Evolutionary conservation across 1,284 basidiomycete species (phyloP).

Genomic region (Apiotrichum mycotoxinovorans): DNA sequence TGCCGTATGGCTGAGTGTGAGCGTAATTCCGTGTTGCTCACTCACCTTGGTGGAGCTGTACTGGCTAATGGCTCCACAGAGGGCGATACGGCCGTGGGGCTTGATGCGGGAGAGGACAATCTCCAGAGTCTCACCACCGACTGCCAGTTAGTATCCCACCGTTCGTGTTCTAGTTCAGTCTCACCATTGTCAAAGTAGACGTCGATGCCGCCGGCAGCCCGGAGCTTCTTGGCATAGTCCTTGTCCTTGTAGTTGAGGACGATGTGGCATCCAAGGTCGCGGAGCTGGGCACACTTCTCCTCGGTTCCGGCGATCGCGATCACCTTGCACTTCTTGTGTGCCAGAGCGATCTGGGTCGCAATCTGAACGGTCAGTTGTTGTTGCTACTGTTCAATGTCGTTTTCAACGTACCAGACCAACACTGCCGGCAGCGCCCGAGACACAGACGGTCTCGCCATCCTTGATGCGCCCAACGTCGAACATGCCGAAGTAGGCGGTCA

Average conservation of each 20-base stretch:
- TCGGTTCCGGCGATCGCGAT: slow-evolving; percentile 73
- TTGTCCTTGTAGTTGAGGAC: slow-evolving; percentile 83
- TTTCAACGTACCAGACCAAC: slow-evolving; percentile 55
- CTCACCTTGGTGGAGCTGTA: slow-evolving; percentile 20
- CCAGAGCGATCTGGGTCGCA: slow-evolving; percentile 60
- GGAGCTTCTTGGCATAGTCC: slow-evolving; percentile 61
- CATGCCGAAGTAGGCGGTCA: slow-evolving; percentile 84
- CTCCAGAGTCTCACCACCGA: slow-evolving; percentile 71
- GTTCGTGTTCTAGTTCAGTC: slow-evolving; percentile 7
- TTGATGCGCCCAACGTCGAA: slow-evolving; percentile 73
- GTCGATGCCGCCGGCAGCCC: slow-evolving; percentile 59
- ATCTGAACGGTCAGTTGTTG: slow-evolving; percentile 62
- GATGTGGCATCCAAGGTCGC: slow-evolving; percentile 74
- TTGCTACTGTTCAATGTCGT: background rate
- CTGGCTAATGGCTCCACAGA: slow-evolving; percentile 67
- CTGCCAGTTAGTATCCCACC: slow-evolving; percentile 53
- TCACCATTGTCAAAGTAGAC: slow-evolving; percentile 78
- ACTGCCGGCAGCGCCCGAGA: slow-evolving; percentile 85
- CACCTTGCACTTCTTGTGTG: slow-evolving; percentile 58
- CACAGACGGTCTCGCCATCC: slow-evolving; percentile 73
- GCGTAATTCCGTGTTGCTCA: background rate
- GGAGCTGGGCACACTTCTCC: slow-evolving; percentile 80
- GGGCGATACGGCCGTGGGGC: slow-evolving; percentile 68
- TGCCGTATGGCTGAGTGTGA: slow-evolving; percentile 30
- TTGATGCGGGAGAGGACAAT: slow-evolving; percentile 69